Percentiles rank a stretch among this genome's conserved stretches.
Conservation (phyloP, 139 green algal species). For the Coccomyxa sp. region DNA sequence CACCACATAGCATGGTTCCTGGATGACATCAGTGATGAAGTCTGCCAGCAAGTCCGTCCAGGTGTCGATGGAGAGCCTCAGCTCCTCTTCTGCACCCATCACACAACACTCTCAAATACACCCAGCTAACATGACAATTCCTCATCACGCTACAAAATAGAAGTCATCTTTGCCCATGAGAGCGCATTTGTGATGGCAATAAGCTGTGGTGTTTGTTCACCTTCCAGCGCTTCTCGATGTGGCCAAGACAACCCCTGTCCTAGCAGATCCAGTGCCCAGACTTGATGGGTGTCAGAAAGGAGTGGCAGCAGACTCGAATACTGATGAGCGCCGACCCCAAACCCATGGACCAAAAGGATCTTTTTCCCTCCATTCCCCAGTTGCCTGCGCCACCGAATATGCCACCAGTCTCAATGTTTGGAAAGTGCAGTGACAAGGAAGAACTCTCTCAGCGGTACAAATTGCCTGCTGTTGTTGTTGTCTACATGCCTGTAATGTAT, state of each 20-base stretch:
- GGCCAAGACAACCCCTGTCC: slow-evolving; percentile 26
- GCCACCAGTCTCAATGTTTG: no score
- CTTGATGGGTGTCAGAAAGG: slow-evolving; percentile 9
- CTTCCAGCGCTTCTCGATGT: not conserved
- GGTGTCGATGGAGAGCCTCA: slow-evolving; percentile 19
- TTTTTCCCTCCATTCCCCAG: not conserved
- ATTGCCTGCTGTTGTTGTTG: slow-evolving; percentile 72
- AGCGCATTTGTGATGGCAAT: no score
- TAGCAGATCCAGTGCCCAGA: slow-evolving; percentile 33
- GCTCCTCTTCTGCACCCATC: slow-evolving; percentile 12
- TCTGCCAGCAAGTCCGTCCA: slow-evolving; percentile 20
- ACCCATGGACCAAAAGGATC: slow-evolving; percentile 33
- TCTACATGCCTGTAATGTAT: slow-evolving; percentile 57
- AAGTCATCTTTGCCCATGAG: no score
- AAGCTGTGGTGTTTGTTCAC: not conserved
- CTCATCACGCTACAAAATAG: no score
- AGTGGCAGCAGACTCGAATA: slow-evolving; percentile 22
- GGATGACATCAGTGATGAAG: slow-evolving; percentile 17
- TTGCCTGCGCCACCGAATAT: not conserved
- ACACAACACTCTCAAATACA: not conserved
- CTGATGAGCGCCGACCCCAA: slow-evolving; percentile 28
- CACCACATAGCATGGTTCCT: slow-evolving; percentile 19
- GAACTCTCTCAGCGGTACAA: no score
- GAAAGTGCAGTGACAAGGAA: no score
- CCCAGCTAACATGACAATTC: not conserved